Percentiles rank a stretch among this genome's conserved stretches.
phyloP scores from a whole-genome alignment of 164 flowering plant species.

The Piper betle region DNA sequence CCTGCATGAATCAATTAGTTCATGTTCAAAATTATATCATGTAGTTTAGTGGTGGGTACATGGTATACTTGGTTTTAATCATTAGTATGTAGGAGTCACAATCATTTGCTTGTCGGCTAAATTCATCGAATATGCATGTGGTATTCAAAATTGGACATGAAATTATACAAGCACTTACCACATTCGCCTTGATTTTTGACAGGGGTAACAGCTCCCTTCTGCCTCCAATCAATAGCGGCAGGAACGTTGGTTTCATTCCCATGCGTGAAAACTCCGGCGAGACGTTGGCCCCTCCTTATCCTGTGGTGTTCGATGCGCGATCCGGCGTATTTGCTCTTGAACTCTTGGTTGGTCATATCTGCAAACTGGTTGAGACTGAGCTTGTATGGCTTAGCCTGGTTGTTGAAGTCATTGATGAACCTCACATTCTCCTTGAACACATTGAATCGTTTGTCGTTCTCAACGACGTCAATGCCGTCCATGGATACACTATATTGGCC shows the following conservation, averaged over 20 bases:
- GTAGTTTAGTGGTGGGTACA: too few species aligned
- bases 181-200: constrained; percentile 78
- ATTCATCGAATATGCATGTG: neutral
- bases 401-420: constrained; percentile 33
- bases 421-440: constrained; percentile 49
- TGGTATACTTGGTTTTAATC: too few species aligned
- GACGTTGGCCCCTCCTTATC: constrained; percentile 30
- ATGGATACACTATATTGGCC: constrained; percentile 40
- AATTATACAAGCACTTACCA: constrained; percentile 24
- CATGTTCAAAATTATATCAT: too few species aligned
- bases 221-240: constrained; percentile 61
- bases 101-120: neutral
- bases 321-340: constrained; percentile 33
- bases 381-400: constrained; percentile 45
- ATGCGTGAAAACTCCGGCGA: constrained; percentile 38
- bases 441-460: constrained; percentile 53
- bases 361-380: constrained; percentile 51
- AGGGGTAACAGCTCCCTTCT: constrained; percentile 47
- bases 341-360: constrained; percentile 61
- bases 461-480: constrained; percentile 14
- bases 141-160: neutral
- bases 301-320: constrained; percentile 45
- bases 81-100: neutral
- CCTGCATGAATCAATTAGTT: constrained; percentile 23
- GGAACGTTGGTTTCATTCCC: constrained; percentile 29